These are phyloP conservation scores for Candida hungchunana DNA, from an alignment of 805 yeast species.

Conservation along the genomic window DNA sequence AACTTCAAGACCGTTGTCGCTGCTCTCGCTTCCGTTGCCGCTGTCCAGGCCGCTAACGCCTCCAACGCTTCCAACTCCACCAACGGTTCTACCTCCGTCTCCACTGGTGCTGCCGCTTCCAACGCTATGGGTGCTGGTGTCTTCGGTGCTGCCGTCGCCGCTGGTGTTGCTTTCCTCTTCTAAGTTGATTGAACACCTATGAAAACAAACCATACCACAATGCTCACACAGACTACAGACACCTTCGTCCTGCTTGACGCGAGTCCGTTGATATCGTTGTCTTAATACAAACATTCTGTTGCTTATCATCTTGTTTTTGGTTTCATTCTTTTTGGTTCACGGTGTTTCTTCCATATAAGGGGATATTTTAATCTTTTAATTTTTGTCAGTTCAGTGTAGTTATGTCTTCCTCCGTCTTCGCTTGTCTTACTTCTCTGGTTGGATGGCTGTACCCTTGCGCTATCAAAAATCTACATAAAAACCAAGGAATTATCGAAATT, in stretches of 20 bases:
- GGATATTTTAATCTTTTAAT: neutral
- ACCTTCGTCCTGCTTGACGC: constrained; percentile 1
- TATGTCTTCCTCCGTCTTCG: neutral
- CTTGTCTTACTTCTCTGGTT: neutral
- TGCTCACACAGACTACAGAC: constrained; percentile 5
- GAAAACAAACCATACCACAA: constrained; percentile 10
- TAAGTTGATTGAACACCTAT: constrained; percentile 26
- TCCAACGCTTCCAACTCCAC: constrained; percentile 33
- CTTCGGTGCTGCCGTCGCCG: constrained; percentile 81
- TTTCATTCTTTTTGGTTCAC: constrained; percentile 11
- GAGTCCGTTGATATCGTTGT: constrained; percentile 6
- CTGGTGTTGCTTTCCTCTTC: constrained; percentile 60
- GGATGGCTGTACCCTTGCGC: no score
- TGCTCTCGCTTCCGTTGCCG: constrained; percentile 67
- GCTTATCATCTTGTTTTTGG: constrained; percentile 12
- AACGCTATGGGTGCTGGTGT: constrained; percentile 66
- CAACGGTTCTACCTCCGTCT: constrained; percentile 39
- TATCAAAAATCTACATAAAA: no score
- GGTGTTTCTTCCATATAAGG: constrained; percentile 10
- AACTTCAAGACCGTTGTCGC: constrained; percentile 67
- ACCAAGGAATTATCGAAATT: no score
- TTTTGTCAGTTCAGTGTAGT: neutral
- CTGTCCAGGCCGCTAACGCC: constrained; percentile 58
- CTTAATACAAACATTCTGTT: constrained; percentile 16
- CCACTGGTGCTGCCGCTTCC: constrained; percentile 47